Evolutionary conservation across 2,329 filamentous ascomycete species (phyloP).

Genomic region (Talaromyces pinophilus): DNA sequence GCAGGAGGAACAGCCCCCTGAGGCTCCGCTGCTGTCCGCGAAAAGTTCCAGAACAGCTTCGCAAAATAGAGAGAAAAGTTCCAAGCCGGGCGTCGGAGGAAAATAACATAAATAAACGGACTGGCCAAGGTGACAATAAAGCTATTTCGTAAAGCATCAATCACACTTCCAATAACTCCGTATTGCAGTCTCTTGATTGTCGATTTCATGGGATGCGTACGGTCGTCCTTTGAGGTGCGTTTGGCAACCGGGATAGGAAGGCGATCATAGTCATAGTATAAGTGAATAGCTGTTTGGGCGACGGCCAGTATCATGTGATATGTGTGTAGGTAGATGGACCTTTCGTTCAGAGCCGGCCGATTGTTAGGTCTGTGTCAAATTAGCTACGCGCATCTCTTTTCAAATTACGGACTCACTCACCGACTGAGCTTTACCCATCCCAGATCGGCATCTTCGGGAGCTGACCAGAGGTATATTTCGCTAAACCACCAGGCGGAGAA

Average conservation of each 20-base stretch:
- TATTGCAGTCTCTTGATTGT: conserved; percentile 43
- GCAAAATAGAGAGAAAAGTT: conserved; percentile 68
- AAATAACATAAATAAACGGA: conserved; percentile 61
- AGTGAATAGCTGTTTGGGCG: conserved; percentile 68
- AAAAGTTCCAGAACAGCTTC: conserved; percentile 72
- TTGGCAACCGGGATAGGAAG: conserved; percentile 56
- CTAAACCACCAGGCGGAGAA: conserved; percentile 78
- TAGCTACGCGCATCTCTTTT: neutral
- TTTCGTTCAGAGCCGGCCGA: conserved; percentile 78
- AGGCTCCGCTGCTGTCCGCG: conserved; percentile 65
- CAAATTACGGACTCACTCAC: conserved; percentile 46
- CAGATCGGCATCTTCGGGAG: conserved; percentile 61
- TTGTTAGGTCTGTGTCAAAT: conserved; percentile 54
- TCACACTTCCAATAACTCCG: conserved; percentile 34
- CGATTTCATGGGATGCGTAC: conserved; percentile 39
- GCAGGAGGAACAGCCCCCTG: conserved; percentile 59
- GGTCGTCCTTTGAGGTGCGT: conserved; percentile 36
- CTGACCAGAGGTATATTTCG: conserved; percentile 76
- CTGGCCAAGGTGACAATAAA: conserved; percentile 49
- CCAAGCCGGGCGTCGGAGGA: conserved; percentile 68
- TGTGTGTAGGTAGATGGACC: conserved; percentile 75
- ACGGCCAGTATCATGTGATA: conserved; percentile 69
- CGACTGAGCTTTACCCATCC: conserved; percentile 71
- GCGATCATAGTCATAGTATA: conserved; percentile 72
- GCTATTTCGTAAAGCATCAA: conserved; percentile 39